A percentile compares a stretch with the other conserved stretches of the same genome.
Conservation (phyloP, 2,329 filamentous ascomycete genomes). For the Tolypocladium pustulatum region DNA sequence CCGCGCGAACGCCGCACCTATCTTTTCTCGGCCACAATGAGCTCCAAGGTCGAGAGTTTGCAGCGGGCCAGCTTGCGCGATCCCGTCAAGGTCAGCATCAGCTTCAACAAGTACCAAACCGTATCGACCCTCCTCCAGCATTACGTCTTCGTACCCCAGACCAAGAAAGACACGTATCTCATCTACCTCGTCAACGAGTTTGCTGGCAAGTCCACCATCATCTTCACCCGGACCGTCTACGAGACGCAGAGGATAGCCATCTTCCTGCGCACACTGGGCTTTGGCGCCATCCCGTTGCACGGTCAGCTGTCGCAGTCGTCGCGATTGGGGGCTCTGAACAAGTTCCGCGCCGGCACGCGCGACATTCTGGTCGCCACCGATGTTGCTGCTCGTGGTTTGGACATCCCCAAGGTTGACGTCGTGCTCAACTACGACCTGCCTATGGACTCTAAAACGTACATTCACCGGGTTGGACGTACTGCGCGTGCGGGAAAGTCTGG, state of each 20-base stretch:
- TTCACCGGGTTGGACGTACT: slow-evolving; percentile 81
- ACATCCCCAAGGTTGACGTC: slow-evolving; percentile 84
- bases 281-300: slow-evolving; percentile 85
- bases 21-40: slow-evolving; percentile 92
- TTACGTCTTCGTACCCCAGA: slow-evolving; percentile 77
- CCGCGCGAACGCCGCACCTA: slow-evolving; percentile 70
- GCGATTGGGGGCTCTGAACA: slow-evolving; percentile 77
- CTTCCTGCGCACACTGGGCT: slow-evolving; percentile 72
- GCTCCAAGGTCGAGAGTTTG: slow-evolving; percentile 82
- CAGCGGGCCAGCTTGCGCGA: slow-evolving; percentile 83
- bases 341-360: slow-evolving; percentile 72
- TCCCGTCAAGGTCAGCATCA: slow-evolving; percentile 74
- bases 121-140: slow-evolving; percentile 80
- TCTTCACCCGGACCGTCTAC: slow-evolving; percentile 87
- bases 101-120: slow-evolving; percentile 77
- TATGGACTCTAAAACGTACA: slow-evolving; percentile 78
- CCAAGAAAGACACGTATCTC: slow-evolving; percentile 82
- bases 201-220: slow-evolving; percentile 73
- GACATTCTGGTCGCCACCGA: slow-evolving; percentile 89
- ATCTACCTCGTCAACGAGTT: slow-evolving; percentile 81
- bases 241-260: slow-evolving; percentile 82
- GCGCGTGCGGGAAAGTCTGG: slow-evolving; percentile 80
- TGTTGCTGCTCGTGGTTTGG: slow-evolving; percentile 84
- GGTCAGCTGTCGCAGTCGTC: slow-evolving; percentile 83
- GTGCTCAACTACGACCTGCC: slow-evolving; percentile 83